Conservation (phyloP, 176 grass and related monocot species). For the Echinochloa phyllopogon region DNA sequence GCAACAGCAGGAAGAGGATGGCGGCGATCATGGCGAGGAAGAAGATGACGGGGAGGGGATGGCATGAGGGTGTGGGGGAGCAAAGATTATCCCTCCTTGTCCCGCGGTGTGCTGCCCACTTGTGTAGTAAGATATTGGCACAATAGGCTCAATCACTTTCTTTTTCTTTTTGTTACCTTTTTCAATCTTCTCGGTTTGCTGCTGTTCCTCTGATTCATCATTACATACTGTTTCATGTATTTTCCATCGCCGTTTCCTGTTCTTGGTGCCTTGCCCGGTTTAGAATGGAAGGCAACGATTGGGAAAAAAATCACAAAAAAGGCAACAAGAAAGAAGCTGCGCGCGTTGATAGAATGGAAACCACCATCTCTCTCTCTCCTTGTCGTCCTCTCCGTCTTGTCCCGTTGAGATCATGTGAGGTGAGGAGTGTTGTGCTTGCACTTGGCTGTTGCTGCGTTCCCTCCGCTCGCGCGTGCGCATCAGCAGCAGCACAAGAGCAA, state of each 20-base stretch:
- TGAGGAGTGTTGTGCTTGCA: background rate
- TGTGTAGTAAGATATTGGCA: slow-evolving; percentile 77
- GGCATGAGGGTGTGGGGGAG: slow-evolving; percentile 23
- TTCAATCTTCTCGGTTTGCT: slow-evolving; percentile 7
- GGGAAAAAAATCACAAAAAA: background rate
- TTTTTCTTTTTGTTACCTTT: background rate
- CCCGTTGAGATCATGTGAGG: slow-evolving; percentile 18
- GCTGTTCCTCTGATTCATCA: background rate
- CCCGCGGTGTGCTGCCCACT: slow-evolving; percentile 53
- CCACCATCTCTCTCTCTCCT: background rate
- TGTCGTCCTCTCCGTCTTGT: background rate
- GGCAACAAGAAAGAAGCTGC: background rate
- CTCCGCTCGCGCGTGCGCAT: background rate
- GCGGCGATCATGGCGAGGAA: background rate
- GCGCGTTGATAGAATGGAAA: background rate
- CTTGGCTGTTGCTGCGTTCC: background rate
- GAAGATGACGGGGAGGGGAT: background rate
- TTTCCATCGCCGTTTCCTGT: background rate
- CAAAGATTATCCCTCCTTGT: slow-evolving; percentile 44
- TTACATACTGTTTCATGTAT: slow-evolving; percentile 50
- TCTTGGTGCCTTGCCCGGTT: slow-evolving; percentile 12
- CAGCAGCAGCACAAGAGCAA: background rate
- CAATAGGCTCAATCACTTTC: slow-evolving; percentile 83
- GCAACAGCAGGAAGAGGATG: slow-evolving; percentile 39
- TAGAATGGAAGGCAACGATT: slow-evolving; percentile 10